phyloP scores from a whole-genome alignment of 2,329 filamentous ascomycete genomes.

The Claviceps maximensis region DNA sequence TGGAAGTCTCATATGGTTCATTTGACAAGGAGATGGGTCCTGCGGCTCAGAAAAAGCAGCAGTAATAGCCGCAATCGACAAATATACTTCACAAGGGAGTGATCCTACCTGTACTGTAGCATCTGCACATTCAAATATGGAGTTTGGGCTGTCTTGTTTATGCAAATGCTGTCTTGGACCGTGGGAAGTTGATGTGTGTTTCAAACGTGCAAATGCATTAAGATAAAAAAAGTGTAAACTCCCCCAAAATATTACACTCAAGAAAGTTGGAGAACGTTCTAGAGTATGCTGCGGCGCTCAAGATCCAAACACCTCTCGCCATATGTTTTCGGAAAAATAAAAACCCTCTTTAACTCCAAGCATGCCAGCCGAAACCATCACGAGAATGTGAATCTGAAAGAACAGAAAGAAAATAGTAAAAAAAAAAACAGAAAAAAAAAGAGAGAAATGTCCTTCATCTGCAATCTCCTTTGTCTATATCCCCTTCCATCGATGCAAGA shows the following conservation, averaged over 20 bases:
- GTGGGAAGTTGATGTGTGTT: not conserved
- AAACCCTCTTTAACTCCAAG: not conserved
- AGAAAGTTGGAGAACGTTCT: not conserved
- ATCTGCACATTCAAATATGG: constrained; percentile 8
- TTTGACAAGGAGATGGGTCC: constrained; percentile 95
- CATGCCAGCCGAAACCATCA: not conserved
- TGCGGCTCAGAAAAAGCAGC: constrained; percentile 67
- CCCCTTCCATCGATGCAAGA: not conserved
- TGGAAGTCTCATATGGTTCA: constrained; percentile 84
- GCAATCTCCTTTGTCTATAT: not conserved
- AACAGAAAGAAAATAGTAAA: no score
- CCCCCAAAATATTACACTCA: not conserved
- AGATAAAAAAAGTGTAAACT: no score
- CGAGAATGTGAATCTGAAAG: not conserved
- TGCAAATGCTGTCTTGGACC: not conserved
- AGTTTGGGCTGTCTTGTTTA: constrained; percentile 8
- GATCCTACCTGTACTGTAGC: constrained; percentile 5
- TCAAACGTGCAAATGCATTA: no score
- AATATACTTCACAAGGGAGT: not conserved
- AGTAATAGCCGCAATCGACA: constrained; percentile 13
- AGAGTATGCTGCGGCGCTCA: not conserved
- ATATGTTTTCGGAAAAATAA: not conserved
- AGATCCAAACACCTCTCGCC: not conserved
- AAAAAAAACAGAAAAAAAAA: not conserved
- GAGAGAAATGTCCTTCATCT: not conserved